Evolutionary conservation across 2,329 filamentous ascomycete genomes (phyloP), one percentile per base, ranked within the genome.

Genomic region (Calonectria pauciramosa): DNA sequence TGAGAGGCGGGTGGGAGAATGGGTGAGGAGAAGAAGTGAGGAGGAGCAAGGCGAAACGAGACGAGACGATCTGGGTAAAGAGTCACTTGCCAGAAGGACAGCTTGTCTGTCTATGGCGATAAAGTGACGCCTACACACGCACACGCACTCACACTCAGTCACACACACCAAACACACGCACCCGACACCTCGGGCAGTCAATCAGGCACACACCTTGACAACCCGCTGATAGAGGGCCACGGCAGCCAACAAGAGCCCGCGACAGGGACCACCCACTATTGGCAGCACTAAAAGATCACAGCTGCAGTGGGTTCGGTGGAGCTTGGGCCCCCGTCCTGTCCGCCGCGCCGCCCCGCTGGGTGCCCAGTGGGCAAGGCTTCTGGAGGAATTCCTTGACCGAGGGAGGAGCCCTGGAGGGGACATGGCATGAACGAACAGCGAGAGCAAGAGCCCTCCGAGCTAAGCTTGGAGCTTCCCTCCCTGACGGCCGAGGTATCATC

Each of bases 401-500:
- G 44, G 11, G 44, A 23, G 44, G 41, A 44, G 41, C 41, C 44
- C 44, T 47, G 44, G 44, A 47, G n/a, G 36, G 44, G 41, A 6
- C 41, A 47, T 10, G 8, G 44, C n/a, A 47, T 60, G 54, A 63
- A 63, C 34, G 10, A 26, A 38, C 20, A 47, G n/a, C n/a, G 16
- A 34, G 60, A 66, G 49, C 69, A 56, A 66, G 47, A 52, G 56
- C 44, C 44, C 44, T 10, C 20, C n/a, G n/a, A 47, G 44, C 56
- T 63, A 63, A 41, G 56, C 56, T 63, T 38, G 8, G 56, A 71
- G 69, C 69, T 59, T 41, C 70, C 63, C 38, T 59, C 70, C 70
- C 70, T 44, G 64, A 60, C 70, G 47, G 64, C 60, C 63, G 70
- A 72, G 63, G 70, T 72, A 72, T 72, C 71, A 72, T 72, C 30